Evolutionary conservation across 2,329 filamentous ascomycete species (phyloP).

Genomic region (Claviceps pusilla): DNA sequence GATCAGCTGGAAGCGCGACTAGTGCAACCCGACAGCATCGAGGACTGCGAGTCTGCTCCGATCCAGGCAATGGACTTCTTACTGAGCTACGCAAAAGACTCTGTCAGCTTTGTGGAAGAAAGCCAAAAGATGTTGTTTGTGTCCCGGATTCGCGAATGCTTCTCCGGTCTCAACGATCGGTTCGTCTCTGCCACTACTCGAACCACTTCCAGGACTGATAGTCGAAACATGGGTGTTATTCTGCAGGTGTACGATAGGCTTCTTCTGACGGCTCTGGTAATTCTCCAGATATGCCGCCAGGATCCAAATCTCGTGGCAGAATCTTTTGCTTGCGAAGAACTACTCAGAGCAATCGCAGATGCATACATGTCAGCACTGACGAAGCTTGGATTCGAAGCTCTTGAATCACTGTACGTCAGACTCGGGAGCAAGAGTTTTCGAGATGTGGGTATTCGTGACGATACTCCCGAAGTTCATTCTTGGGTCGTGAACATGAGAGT

Average conservation of each 20-base stretch:
- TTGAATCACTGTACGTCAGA: conserved; percentile 32
- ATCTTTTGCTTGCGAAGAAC: conserved; percentile 31
- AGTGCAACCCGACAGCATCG: neutral
- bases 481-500: conserved; percentile 46
- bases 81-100: conserved; percentile 30
- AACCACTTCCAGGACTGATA: neutral
- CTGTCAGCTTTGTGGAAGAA: conserved; percentile 24
- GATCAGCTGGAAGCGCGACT: conserved; percentile 25
- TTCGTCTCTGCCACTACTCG: conserved; percentile 9
- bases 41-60: conserved; percentile 7
- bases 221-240: conserved; percentile 5
- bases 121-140: conserved; percentile 26
- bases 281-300: conserved; percentile 28
- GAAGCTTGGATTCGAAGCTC: conserved; percentile 23
- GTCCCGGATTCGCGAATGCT: conserved; percentile 27
- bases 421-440: conserved; percentile 29
- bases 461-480: conserved; percentile 30
- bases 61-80: conserved; percentile 28
- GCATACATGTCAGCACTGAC: conserved; percentile 26
- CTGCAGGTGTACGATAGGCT: conserved; percentile 17
- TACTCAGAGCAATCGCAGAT: conserved; percentile 28
- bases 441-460: conserved; percentile 36
- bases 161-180: conserved; percentile 25
- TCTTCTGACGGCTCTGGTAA: conserved; percentile 19
- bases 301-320: conserved; percentile 18